Conservation (phyloP, 2,329 filamentous ascomycete genomes). For the Xylaria sp. region DNA sequence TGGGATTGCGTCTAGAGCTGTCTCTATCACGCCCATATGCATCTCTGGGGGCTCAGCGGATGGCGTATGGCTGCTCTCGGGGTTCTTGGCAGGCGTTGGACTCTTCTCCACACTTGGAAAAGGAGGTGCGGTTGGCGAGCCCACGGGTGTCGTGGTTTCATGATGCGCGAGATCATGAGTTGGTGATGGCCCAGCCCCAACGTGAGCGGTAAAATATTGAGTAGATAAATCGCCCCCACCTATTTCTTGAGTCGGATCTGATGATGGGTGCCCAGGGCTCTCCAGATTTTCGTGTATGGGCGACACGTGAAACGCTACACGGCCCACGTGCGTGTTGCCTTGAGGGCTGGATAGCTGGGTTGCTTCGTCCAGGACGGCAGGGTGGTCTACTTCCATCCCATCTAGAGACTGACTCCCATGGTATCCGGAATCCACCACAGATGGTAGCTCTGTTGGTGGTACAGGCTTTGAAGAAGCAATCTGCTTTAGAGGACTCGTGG, state of each 20-base stretch:
- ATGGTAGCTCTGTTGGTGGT: slow-evolving; percentile 44
- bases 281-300: slow-evolving; percentile 33
- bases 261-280: slow-evolving; percentile 39
- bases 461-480: slow-evolving; percentile 49
- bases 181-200: slow-evolving; percentile 35
- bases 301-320: slow-evolving; percentile 40
- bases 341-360: slow-evolving; percentile 43
- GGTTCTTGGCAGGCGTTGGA: slow-evolving; percentile 29
- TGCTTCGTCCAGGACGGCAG: slow-evolving; percentile 35
- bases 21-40: slow-evolving; percentile 43
- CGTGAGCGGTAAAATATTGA: slow-evolving; percentile 46
- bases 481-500: slow-evolving; percentile 50
- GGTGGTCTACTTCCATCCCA: slow-evolving; percentile 55
- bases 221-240: slow-evolving; percentile 40
- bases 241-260: slow-evolving; percentile 38
- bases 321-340: slow-evolving; percentile 34
- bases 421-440: slow-evolving; percentile 73
- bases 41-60: slow-evolving; percentile 35
- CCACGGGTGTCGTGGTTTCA: slow-evolving; percentile 50
- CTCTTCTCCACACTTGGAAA: slow-evolving; percentile 33
- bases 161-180: slow-evolving; percentile 34
- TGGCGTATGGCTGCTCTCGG: slow-evolving; percentile 28
- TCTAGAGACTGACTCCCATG: slow-evolving; percentile 73
- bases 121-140: slow-evolving; percentile 42
- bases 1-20: slow-evolving; percentile 43